Evolutionary conservation across 495 filamentous ascomycete genomes (phyloP).

Genomic region (Staphylotrichum tortipilum): DNA sequence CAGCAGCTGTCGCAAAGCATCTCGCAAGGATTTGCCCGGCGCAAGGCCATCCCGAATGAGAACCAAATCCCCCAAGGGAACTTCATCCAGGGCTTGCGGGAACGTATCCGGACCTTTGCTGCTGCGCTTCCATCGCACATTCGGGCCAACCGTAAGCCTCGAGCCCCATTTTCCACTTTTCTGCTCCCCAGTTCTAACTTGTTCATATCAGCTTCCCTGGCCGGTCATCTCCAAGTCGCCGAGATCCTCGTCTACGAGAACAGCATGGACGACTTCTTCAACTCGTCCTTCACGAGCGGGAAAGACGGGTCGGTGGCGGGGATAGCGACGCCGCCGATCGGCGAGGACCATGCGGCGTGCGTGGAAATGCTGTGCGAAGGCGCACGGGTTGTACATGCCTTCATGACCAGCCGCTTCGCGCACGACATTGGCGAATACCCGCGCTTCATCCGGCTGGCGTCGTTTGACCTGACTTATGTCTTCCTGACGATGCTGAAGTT

Average conservation of each 20-base stretch:
- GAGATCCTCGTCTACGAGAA: slow-evolving; percentile 25
- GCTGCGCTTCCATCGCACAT: slow-evolving; percentile 13
- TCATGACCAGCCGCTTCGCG: slow-evolving; percentile 14
- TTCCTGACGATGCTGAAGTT: slow-evolving; percentile 23
- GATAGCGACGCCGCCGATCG: not conserved
- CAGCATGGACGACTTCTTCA: slow-evolving; percentile 11
- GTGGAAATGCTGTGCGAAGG: slow-evolving; percentile 18
- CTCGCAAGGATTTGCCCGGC: slow-evolving; percentile 13
- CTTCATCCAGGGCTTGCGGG: slow-evolving; percentile 17
- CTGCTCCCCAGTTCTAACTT: too few species aligned
- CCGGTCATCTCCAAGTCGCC: slow-evolving; percentile 19
- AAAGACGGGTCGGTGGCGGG: too few species aligned
- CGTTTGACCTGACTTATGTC: slow-evolving; percentile 20
- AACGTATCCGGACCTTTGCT: slow-evolving; percentile 15
- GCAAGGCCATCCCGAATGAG: slow-evolving; percentile 1
- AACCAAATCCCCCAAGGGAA: slow-evolving; percentile 7
- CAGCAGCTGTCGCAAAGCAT: slow-evolving; percentile 25
- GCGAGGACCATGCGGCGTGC: too few species aligned
- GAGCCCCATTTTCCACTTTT: too few species aligned
- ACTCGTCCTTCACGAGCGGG: too few species aligned
- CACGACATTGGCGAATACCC: slow-evolving; percentile 7
- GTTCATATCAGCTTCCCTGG: slow-evolving; percentile 18
- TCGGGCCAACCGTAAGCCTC: slow-evolving; percentile 12
- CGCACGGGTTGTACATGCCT: slow-evolving; percentile 10
- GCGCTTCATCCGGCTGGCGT: slow-evolving; percentile 21